Evolutionary conservation across 2,329 filamentous ascomycete genomes (phyloP), one percentile per base, ranked within the genome.

Genomic region (Colletotrichum euphorbiae): DNA sequence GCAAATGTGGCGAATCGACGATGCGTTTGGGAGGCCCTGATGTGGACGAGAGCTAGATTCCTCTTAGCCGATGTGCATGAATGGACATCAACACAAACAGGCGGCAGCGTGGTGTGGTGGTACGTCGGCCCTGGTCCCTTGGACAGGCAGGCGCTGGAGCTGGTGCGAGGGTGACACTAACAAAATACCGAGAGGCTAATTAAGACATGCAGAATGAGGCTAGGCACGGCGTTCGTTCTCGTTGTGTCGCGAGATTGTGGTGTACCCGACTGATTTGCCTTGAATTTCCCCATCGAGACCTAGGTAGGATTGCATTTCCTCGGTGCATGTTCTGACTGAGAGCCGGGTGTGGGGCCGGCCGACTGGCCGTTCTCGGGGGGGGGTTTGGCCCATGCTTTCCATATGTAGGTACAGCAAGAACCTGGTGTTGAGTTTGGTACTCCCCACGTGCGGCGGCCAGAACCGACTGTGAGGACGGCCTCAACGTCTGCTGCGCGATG

Each of bases 261-360:
- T 33, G 43, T n/a, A 31, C 43, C n/a, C 51, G 36, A 38, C 51
- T 31, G 28, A 12, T 40, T 33, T 51, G 43, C 36, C 24, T 21
- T 33, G n/a, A 31, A 64, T 64, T 70, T 64, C 54, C 68, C 64
- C 68, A 70, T 70, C 36, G 45, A 42, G 40, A 38, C 48, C 24
- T 38, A 36, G 56, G n/a, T 38, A 36, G 56, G n/a, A 69, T 70
- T 69, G 60, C 69, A 65, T 69, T 69, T 61, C 67, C 31, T 55
- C 36, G 33, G 50, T 52, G 61, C 6, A 40, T 48, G 46, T 59
- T 65, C 48, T 52, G 38, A 24, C 17, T 19, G 40, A 40, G 21
- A 33, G 61, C 38, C 42, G 36, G 61, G 17, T 38, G 54, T 63
- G 61, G 60, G 65, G 40, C 46, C 54, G 38, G 45, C 36, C 46